Evolutionary conservation across 208 protist species (phyloP).

Genomic region (Tritrichomonas foetus): DNA sequence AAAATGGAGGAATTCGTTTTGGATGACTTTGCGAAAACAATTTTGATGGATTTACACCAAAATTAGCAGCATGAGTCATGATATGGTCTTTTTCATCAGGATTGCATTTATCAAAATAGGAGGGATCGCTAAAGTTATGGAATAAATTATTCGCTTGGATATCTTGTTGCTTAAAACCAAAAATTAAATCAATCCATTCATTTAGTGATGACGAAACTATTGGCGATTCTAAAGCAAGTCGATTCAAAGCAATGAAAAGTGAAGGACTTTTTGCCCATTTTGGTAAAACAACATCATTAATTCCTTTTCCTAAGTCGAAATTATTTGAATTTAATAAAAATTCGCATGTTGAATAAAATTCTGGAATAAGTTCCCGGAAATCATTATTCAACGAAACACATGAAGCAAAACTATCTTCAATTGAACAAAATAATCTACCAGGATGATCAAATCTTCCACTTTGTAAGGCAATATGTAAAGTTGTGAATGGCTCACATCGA

Average conservation of each 20-base stretch:
- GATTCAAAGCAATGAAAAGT: background rate
- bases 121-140: too few species aligned
- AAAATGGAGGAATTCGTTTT: background rate
- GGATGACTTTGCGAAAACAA: background rate
- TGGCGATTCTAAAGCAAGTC: background rate
- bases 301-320: conserved; percentile 5
- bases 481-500: background rate
- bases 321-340: background rate
- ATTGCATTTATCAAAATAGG: too few species aligned
- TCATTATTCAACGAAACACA: background rate
- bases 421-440: background rate
- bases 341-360: background rate
- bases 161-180: background rate
- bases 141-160: background rate
- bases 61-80: background rate
- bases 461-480: background rate
- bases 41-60: background rate
- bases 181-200: conserved; percentile 34
- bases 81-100: too few species aligned
- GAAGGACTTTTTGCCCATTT: conserved; percentile 45
- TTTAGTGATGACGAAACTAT: background rate
- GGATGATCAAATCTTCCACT: conserved; percentile 30
- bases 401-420: background rate
- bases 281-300: conserved; percentile 51
- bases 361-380: background rate